A percentile compares a stretch with the other conserved stretches of the same genome.
These are phyloP conservation scores for Haemoproteus tartakovskyi DNA, from an alignment of 169 alveolate species.

Conservation along the genomic window DNA sequence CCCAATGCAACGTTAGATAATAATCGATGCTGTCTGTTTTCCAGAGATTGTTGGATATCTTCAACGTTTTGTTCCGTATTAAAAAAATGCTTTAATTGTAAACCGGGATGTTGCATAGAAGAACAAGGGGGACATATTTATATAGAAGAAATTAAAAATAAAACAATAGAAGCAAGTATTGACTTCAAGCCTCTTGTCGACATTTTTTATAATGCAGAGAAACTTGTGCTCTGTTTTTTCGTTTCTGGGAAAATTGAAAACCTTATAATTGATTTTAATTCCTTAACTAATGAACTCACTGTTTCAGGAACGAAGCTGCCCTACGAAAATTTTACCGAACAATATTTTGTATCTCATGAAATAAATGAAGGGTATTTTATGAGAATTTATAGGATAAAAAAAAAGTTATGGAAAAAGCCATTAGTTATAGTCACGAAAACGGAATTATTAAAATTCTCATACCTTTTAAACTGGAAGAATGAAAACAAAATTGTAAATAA, in stretches of 20 bases:
- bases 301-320: constrained; percentile 62
- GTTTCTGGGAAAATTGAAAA: constrained; percentile 52
- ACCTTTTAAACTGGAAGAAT: not conserved
- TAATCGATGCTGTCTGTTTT: not conserved
- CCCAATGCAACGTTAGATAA: no score
- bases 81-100: not conserved
- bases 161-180: not conserved
- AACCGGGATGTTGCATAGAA: no score
- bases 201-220: constrained; percentile 47
- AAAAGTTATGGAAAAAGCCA: constrained; percentile 8
- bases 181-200: constrained; percentile 46
- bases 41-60: not conserved
- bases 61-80: not conserved
- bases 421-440: constrained; percentile 33
- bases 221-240: constrained; percentile 44
- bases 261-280: constrained; percentile 9
- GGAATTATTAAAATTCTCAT: constrained; percentile 28
- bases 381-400: constrained; percentile 30
- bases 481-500: no score
- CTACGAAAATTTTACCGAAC: constrained; percentile 6
- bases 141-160: constrained; percentile 51
- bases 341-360: constrained; percentile 47
- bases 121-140: no score
- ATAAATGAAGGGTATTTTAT: constrained; percentile 40
- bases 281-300: constrained; percentile 48